Conservation (phyloP, 2,329 filamentous ascomycete species). For the Cordyceps farinosa region DNA sequence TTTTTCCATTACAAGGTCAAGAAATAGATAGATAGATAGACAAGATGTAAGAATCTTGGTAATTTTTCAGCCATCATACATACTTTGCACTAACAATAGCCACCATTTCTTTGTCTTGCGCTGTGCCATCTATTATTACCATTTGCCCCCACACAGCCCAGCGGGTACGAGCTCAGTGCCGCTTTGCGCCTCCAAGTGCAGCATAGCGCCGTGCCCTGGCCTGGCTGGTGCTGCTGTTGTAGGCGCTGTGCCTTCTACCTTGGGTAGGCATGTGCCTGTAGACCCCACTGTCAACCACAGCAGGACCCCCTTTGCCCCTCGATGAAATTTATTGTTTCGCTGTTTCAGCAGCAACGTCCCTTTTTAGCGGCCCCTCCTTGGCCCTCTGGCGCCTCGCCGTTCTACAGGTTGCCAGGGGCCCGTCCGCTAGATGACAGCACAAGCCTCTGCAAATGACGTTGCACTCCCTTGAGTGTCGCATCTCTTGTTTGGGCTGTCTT, state of each 20-base stretch:
- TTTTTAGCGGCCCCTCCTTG: not conserved
- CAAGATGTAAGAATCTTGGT: too few species aligned
- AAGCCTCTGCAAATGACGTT: constrained; percentile 6
- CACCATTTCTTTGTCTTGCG: not conserved
- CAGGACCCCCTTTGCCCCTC: not conserved
- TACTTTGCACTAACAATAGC: not conserved
- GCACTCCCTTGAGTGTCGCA: constrained; percentile 2
- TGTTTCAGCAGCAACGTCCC: constrained; percentile 5
- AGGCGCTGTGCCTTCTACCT: not conserved
- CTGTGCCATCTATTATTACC: not conserved
- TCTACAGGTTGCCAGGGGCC: not conserved
- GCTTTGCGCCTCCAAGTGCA: not conserved
- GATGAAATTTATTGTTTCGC: not conserved
- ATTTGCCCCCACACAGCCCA: not conserved
- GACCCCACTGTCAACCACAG: too few species aligned
- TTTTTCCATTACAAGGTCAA: too few species aligned
- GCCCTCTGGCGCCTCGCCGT: too few species aligned
- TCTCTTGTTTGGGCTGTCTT: constrained; percentile 7
- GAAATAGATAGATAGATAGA: too few species aligned
- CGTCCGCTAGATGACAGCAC: not conserved
- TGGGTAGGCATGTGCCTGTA: too few species aligned
- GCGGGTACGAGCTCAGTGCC: not conserved
- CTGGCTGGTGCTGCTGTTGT: not conserved
- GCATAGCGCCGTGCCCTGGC: not conserved
- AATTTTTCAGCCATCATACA: too few species aligned